phyloP scores from a whole-genome alignment of 192 early-diverging fungal species.

The Coemansia sp. region DNA sequence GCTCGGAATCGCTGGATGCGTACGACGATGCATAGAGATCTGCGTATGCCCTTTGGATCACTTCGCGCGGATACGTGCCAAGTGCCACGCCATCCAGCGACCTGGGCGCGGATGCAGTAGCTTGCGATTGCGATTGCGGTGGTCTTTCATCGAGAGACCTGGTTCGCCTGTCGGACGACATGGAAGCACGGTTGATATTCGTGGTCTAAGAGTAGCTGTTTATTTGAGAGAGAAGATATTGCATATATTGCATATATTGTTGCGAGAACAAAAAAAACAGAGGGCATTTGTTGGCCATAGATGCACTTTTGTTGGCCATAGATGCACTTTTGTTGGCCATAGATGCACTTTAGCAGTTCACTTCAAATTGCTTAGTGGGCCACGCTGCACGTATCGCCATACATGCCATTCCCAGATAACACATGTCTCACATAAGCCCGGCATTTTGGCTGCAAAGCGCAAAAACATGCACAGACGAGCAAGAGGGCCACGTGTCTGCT shows the following conservation, averaged over 20 bases:
- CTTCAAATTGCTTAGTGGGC: not conserved
- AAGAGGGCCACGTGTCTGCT: too few species aligned
- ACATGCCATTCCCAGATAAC: not conserved
- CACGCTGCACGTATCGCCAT: not conserved
- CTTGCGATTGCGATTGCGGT: not conserved
- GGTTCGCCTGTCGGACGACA: not conserved
- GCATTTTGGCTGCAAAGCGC: too few species aligned
- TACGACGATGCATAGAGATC: conserved; percentile 33
- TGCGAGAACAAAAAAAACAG: too few species aligned
- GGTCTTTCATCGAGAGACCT: not conserved
- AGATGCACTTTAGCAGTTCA: too few species aligned
- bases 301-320: not conserved
- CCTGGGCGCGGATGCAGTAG: not conserved
- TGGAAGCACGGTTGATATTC: not conserved
- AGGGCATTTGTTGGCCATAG: too few species aligned
- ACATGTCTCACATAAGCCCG: too few species aligned
- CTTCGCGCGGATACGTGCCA: not conserved
- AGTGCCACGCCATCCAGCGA: conserved; percentile 28
- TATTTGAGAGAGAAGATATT: not conserved
- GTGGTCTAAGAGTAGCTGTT: too few species aligned
- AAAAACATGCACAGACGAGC: too few species aligned
- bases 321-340: too few species aligned
- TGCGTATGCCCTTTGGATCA: conserved; percentile 10
- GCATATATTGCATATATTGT: not conserved
- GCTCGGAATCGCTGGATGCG: conserved; percentile 8